These are phyloP conservation scores for Chondrostereum purpureum DNA, from an alignment of 1,284 basidiomycete genomes.

Conservation along the genomic window DNA sequence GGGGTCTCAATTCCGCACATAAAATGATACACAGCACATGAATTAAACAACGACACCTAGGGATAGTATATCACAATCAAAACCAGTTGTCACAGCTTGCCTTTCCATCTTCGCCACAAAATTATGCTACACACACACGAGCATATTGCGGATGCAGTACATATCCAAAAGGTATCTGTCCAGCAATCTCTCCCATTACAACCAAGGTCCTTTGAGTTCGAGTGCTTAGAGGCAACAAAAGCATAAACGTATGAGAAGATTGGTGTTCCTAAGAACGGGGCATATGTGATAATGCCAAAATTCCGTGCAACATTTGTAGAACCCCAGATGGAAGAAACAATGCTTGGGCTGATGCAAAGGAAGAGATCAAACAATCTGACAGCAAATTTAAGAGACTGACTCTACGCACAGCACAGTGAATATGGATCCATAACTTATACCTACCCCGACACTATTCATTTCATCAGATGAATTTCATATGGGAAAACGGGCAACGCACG, in stretches of 20 bases:
- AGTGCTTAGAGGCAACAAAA: constrained; percentile 41
- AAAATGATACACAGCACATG: neutral
- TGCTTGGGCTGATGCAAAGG: constrained; percentile 45
- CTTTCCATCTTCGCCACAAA: constrained; percentile 60
- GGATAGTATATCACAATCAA: neutral
- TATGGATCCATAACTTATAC: constrained; percentile 57
- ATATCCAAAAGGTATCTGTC: constrained; percentile 55
- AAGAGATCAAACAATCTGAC: constrained; percentile 4
- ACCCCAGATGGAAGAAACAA: constrained; percentile 67
- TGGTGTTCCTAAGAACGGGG: constrained; percentile 67
- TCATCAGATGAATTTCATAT: constrained; percentile 7
- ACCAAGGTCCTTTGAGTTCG: too few species aligned
- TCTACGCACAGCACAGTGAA: constrained; percentile 62
- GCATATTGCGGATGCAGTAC: constrained; percentile 24
- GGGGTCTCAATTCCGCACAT: constrained; percentile 44
- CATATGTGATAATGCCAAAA: constrained; percentile 66
- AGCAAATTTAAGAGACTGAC: neutral
- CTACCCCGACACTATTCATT: constrained; percentile 46
- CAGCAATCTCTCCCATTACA: constrained; percentile 61
- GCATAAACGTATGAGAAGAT: constrained; percentile 73
- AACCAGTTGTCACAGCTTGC: constrained; percentile 31
- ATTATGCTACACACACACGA: constrained; percentile 38
- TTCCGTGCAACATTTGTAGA: constrained; percentile 62
- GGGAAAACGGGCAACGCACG: constrained; percentile 9
- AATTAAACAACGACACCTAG: neutral